phyloP scores from a whole-genome alignment of 176 grass and related monocot genomes.

The Melocanna baccifera region DNA sequence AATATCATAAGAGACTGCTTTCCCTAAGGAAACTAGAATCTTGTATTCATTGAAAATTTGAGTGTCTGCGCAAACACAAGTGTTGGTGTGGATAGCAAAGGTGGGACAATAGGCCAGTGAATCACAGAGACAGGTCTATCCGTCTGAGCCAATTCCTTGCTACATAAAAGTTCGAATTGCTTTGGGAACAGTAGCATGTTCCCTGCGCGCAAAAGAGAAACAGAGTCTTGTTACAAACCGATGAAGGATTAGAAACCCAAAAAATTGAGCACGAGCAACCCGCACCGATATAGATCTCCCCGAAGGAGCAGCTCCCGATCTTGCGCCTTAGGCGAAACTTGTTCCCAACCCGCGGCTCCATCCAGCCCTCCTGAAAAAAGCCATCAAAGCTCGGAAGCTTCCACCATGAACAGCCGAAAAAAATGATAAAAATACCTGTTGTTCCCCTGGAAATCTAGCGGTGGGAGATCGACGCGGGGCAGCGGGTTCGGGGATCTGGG shows the following conservation, averaged over 20 bases:
- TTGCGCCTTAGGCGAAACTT: conserved; percentile 94
- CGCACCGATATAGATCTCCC: conserved; percentile 97
- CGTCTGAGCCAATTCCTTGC: conserved; percentile 11
- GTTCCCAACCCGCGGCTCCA: conserved; percentile 95
- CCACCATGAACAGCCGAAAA: not conserved
- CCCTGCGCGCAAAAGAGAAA: conserved; percentile 43
- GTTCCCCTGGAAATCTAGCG: conserved; percentile 30
- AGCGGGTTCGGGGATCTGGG: not conserved
- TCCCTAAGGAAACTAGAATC: no score
- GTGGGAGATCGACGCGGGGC: conserved; percentile 17
- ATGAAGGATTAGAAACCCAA: not conserved
- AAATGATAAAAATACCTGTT: conserved; percentile 14
- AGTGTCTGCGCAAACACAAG: not conserved
- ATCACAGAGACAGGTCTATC: not conserved
- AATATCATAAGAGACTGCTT: no score
- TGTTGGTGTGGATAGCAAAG: not conserved
- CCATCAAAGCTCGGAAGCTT: conserved; percentile 13
- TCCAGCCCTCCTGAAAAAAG: not conserved
- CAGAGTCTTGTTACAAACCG: conserved; percentile 2
- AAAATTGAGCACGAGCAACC: not conserved
- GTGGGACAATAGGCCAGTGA: not conserved
- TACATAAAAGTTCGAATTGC: not conserved
- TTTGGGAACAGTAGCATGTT: conserved; percentile 31
- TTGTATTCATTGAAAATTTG: no score
- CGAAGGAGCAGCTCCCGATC: conserved; percentile 97